Percentiles rank a stretch among this genome's conserved stretches.
These are phyloP conservation scores for Manihot esculenta DNA, from an alignment of 441 rosid species.

Conservation along the genomic window DNA sequence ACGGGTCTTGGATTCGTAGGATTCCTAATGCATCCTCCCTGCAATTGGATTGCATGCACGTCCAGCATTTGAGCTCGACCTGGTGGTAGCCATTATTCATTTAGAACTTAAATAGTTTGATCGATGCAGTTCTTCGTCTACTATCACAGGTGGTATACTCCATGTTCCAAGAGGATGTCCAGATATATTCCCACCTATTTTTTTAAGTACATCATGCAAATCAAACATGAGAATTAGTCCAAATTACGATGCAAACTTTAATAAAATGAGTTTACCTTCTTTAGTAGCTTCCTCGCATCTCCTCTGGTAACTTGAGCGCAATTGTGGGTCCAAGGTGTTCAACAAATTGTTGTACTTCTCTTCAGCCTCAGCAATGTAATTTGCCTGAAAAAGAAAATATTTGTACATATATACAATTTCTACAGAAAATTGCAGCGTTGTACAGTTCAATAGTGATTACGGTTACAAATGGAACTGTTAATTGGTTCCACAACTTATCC, in stretches of 20 bases:
- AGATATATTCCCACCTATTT: constrained; percentile 52
- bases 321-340: constrained; percentile 57
- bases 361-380: constrained; percentile 68
- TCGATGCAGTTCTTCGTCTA: constrained; percentile 60
- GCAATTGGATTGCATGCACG: not conserved
- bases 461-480: not conserved
- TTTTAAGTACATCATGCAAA: not conserved
- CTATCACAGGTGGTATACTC: constrained; percentile 68
- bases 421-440: not conserved
- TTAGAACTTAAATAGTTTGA: constrained; percentile 16
- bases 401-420: not conserved
- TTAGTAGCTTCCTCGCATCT: constrained; percentile 83
- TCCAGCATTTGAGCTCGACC: not conserved
- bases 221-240: not conserved
- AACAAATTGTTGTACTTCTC: constrained; percentile 53
- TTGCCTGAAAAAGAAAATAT: constrained; percentile 43
- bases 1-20: not conserved
- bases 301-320: constrained; percentile 56
- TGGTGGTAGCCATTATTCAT: not conserved
- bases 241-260: not conserved
- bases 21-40: not conserved
- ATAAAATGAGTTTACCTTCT: constrained; percentile 54
- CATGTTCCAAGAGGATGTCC: constrained; percentile 75
- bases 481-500: too few relatives aligned
- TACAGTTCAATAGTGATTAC: not conserved